Base-by-base conservation (phyloP, 345 rosid species). In the Aurinia saxatilis region DNA sequence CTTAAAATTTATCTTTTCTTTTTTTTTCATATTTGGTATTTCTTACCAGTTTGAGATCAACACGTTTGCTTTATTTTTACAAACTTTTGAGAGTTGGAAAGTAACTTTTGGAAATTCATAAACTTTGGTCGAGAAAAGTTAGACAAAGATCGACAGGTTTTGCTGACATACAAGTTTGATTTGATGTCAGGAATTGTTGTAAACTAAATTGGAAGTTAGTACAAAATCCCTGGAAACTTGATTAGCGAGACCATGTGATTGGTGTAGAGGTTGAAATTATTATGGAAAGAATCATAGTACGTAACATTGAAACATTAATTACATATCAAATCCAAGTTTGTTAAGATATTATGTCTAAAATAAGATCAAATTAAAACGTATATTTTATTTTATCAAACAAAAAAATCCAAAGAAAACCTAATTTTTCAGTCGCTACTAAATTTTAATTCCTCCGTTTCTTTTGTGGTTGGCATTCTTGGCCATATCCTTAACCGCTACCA, bases 261-360 rank as follows among this genome's bases (percentile, higher is more conserved):
- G 15, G 13, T 55, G 11, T 39, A n/a, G 18, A 29, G 37, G 48
- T 39, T 39, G 56, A 36, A 48, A 66, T n/a, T 35, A 57, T 66
- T 48, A 57, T 66, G 17, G 15, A 47, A 44, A 18, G 9, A 56
- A 46, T 56, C 38, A 30, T 35, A 25, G 39, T 66, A 57, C n/a
- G 12, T 30, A 8, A 2, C 5, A 27, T 5, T 27, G 30, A 27
- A 48, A 57, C 42, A 27, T 30, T 57, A 47, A 47, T 18, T 66
- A 40, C 42, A 41, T 30, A 57, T 67, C 65, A 67, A 67, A 67
- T 67, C 50, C 56, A 66, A 36, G 51, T 7, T 50, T 13, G 71
- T 29, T 66, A 36, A 46, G 71, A 57, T 48, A 67, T 57, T 16
- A 2, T 66, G 57, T 48, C 57, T 36, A 48, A 13, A 38, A 21